Evolutionary conservation across 2,329 filamentous ascomycete species (phyloP).

Genomic region (Mycosphaerella sp.): DNA sequence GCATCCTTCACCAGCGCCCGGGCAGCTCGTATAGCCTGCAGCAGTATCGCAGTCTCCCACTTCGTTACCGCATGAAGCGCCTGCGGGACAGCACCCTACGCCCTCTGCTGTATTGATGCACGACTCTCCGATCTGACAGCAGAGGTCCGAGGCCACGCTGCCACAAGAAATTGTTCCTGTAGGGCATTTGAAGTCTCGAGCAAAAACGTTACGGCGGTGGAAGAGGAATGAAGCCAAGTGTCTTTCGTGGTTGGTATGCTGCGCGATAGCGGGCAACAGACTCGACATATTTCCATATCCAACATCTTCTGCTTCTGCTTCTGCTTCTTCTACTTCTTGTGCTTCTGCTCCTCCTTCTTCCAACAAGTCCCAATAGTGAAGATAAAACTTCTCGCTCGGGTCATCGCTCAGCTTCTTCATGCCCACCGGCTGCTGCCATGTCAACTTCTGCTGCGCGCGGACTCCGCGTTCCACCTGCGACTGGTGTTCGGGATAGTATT

Average conservation of each 20-base stretch:
- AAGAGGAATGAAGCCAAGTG: slow-evolving; percentile 15
- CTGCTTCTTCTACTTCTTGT: slow-evolving; percentile 1
- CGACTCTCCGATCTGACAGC: slow-evolving; percentile 59
- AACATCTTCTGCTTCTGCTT: too few relatives aligned
- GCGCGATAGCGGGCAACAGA: slow-evolving; percentile 43
- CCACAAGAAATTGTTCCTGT: slow-evolving; percentile 58
- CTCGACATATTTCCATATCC: slow-evolving; percentile 22
- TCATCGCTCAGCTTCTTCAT: slow-evolving; percentile 67
- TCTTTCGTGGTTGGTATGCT: slow-evolving; percentile 39
- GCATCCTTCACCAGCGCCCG: slow-evolving; percentile 61
- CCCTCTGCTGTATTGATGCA: slow-evolving; percentile 58
- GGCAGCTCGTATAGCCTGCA: slow-evolving; percentile 58
- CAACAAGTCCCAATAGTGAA: slow-evolving; percentile 55
- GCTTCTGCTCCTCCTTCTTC: slow-evolving; percentile 11
- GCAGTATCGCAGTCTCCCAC: slow-evolving; percentile 55
- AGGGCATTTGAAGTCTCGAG: slow-evolving; percentile 61
- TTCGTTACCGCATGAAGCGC: slow-evolving; percentile 55
- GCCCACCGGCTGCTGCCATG: slow-evolving; percentile 49
- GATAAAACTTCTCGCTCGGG: slow-evolving; percentile 65
- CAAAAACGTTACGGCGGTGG: slow-evolving; percentile 34
- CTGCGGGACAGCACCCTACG: slow-evolving; percentile 68
- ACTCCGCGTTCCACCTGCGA: slow-evolving; percentile 38
- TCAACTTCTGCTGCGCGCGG: slow-evolving; percentile 37
- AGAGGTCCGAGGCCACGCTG: slow-evolving; percentile 62
- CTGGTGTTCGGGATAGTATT: slow-evolving; percentile 46